These are phyloP conservation scores for Pyrenochaeta sp. DNA, from an alignment of 2,329 filamentous ascomycete species.

Conservation along the genomic window DNA sequence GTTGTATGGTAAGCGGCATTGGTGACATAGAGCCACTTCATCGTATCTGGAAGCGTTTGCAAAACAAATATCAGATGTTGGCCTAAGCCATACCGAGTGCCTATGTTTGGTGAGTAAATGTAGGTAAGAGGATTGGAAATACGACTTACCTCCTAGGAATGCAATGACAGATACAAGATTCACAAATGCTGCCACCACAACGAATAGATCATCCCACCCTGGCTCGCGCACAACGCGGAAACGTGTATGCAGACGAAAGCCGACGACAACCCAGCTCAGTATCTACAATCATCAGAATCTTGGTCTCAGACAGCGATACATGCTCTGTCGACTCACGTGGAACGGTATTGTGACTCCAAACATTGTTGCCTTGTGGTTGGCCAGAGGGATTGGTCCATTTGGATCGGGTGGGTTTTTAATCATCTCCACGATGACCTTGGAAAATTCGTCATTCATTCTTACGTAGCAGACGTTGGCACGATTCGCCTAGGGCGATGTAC, in stretches of 20 bases:
- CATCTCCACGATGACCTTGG: constrained; percentile 22
- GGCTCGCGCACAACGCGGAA: constrained; percentile 33
- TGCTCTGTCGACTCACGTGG: constrained; percentile 22
- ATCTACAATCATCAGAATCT: constrained; percentile 24
- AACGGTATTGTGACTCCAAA: constrained; percentile 38
- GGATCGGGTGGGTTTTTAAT: constrained; percentile 30
- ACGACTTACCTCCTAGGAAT: constrained; percentile 28
- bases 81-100: constrained; percentile 36
- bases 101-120: constrained; percentile 13
- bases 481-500: no score
- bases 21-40: constrained; percentile 34
- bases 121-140: no score
- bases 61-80: constrained; percentile 34
- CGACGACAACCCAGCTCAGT: constrained; percentile 32
- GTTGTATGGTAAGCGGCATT: constrained; percentile 38
- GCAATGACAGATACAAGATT: constrained; percentile 28
- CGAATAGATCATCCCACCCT: constrained; percentile 46
- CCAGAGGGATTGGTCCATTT: constrained; percentile 26
- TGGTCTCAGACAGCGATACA: background rate
- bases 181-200: constrained; percentile 34
- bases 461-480: no score
- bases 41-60: constrained; percentile 13
- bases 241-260: constrained; percentile 37
- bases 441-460: constrained; percentile 16
- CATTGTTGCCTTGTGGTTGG: constrained; percentile 29